A percentile compares a stretch with the other conserved stretches of the same genome.
These are phyloP conservation scores for Bipolaris bicolor DNA, from an alignment of 2,329 filamentous ascomycete genomes.

Conservation along the genomic window DNA sequence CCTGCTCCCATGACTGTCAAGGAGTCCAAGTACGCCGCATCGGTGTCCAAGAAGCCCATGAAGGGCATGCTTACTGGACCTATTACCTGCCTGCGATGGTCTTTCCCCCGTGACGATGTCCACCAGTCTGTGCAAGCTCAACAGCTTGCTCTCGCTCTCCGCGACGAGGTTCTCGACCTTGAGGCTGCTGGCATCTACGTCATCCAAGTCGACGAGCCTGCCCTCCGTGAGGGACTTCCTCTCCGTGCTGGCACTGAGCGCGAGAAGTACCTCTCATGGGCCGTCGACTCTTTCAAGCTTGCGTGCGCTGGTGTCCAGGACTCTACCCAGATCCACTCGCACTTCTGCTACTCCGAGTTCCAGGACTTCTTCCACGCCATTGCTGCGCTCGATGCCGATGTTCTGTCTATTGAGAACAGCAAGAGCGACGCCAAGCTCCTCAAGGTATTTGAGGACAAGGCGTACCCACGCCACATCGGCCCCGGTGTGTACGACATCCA, in stretches of 20 bases:
- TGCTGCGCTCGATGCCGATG: slow-evolving; percentile 94
- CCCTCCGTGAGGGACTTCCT: slow-evolving; percentile 98
- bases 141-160: slow-evolving; percentile 97
- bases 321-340: slow-evolving; percentile 98
- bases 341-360: slow-evolving; percentile 99
- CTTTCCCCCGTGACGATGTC: slow-evolving; percentile 98
- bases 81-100: slow-evolving; percentile 99
- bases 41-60: slow-evolving; percentile 98
- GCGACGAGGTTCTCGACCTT: slow-evolving; percentile 97
- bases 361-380: slow-evolving; percentile 99
- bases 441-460: slow-evolving; percentile 96
- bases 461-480: slow-evolving; percentile 96
- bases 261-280: slow-evolving; percentile 96
- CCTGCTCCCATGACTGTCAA: slow-evolving; percentile 99
- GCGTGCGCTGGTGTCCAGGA: slow-evolving; percentile 92
- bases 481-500: slow-evolving; percentile 99
- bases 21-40: slow-evolving; percentile 98
- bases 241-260: slow-evolving; percentile 93
- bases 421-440: slow-evolving; percentile 99
- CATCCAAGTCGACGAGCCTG: slow-evolving; percentile 99
- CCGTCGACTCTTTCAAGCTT: slow-evolving; percentile 97
- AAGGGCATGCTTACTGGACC: slow-evolving; percentile 99
- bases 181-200: slow-evolving; percentile 96
- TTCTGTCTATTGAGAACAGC: slow-evolving; percentile 99
- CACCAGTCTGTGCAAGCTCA: slow-evolving; percentile 99